Percentiles rank a stretch among this genome's conserved stretches.
phyloP scores from a whole-genome alignment of 352 stramenopile species.

The Elongisporangium anandrum region DNA sequence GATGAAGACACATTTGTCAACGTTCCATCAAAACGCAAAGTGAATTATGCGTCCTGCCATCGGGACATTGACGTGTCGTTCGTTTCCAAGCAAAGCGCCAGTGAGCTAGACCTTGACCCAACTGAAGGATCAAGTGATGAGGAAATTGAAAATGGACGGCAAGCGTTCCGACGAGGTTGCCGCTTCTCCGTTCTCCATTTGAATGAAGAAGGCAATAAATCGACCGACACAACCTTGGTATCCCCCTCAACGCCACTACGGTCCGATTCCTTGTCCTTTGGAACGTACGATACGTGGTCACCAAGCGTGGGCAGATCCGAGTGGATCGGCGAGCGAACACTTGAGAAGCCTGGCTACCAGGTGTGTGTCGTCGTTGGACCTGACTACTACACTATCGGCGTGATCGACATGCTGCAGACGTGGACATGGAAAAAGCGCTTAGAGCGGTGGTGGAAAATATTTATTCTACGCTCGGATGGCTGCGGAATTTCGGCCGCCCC shows the following conservation, averaged over 20 bases:
- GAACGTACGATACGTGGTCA: constrained; percentile 21
- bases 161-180: constrained; percentile 60
- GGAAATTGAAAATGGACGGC: constrained; percentile 42
- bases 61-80: constrained; percentile 45
- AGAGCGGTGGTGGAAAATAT: constrained; percentile 83
- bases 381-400: constrained; percentile 84
- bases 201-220: constrained; percentile 32
- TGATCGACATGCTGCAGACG: constrained; percentile 90
- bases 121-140: constrained; percentile 42
- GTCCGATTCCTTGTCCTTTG: constrained; percentile 52
- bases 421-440: constrained; percentile 83
- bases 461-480: constrained; percentile 58
- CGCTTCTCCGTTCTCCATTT: constrained; percentile 64
- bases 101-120: constrained; percentile 12
- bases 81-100: constrained; percentile 10
- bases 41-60: constrained; percentile 70
- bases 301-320: constrained; percentile 13
- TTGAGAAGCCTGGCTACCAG: constrained; percentile 68
- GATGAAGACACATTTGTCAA: constrained; percentile 26
- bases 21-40: constrained; percentile 66
- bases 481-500: constrained; percentile 79
- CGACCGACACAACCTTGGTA: not conserved
- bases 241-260: constrained; percentile 29
- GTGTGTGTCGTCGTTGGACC: constrained; percentile 73
- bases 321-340: constrained; percentile 58